phyloP scores from a whole-genome alignment of 2,329 filamentous ascomycete genomes.

The Aspergillus sp. region DNA sequence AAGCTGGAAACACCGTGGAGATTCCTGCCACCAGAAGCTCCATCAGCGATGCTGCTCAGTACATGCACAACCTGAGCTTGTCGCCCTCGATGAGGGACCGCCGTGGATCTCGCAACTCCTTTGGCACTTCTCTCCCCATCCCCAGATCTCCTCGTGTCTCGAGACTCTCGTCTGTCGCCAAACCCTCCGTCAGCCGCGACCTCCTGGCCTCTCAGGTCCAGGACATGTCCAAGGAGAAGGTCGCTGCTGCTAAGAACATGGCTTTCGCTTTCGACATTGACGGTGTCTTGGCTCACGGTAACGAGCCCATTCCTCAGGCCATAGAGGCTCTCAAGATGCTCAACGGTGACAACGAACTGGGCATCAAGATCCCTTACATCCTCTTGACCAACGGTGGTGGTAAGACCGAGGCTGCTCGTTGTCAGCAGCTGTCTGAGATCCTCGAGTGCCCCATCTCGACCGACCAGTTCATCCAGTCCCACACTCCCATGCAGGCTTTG shows the following conservation, averaged over 20 bases:
- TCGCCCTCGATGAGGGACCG: slow-evolving; percentile 64
- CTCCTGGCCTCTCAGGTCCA: slow-evolving; percentile 68
- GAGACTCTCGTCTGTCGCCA: slow-evolving; percentile 58
- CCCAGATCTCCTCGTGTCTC: slow-evolving; percentile 66
- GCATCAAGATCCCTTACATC: slow-evolving; percentile 72
- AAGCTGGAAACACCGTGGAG: slow-evolving; percentile 56
- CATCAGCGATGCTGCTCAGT: slow-evolving; percentile 62
- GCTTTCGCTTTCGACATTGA: slow-evolving; percentile 69
- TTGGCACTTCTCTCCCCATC: slow-evolving; percentile 68
- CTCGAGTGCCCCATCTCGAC: slow-evolving; percentile 61
- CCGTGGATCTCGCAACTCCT: slow-evolving; percentile 68
- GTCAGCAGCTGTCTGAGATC: slow-evolving; percentile 63
- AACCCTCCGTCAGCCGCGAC: slow-evolving; percentile 54
- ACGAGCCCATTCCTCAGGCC: slow-evolving; percentile 65
- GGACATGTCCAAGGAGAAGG: slow-evolving; percentile 62
- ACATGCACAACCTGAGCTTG: slow-evolving; percentile 69
- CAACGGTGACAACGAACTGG: slow-evolving; percentile 71
- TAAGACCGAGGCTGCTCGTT: slow-evolving; percentile 62
- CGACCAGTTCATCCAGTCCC: slow-evolving; percentile 72
- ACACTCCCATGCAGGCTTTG: slow-evolving; percentile 72
- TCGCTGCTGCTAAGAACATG: slow-evolving; percentile 69
- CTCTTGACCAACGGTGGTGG: slow-evolving; percentile 72
- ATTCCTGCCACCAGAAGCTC: slow-evolving; percentile 65
- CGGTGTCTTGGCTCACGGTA: slow-evolving; percentile 70
- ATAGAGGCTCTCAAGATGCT: slow-evolving; percentile 63